Evolutionary conservation across 2,329 filamentous ascomycete species (phyloP).

Genomic region (Phoma sp.): DNA sequence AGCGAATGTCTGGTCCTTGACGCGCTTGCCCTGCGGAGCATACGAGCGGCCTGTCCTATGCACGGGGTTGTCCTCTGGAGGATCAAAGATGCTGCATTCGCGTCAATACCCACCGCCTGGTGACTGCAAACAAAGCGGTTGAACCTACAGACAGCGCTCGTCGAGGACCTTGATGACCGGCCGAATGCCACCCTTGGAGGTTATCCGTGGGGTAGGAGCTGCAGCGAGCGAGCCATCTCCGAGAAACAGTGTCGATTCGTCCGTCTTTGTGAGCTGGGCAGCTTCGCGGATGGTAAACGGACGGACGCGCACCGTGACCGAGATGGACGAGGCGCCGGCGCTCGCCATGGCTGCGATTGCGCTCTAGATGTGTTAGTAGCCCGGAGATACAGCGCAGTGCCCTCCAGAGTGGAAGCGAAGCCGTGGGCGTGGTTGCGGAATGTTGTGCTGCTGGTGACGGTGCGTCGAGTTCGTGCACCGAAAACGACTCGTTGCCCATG

Average conservation of each 20-base stretch:
- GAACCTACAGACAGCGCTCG: conserved; percentile 85
- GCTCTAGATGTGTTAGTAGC: conserved; percentile 19
- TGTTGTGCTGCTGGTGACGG: conserved; percentile 28
- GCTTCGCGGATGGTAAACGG: conserved; percentile 87
- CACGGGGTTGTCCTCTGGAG: conserved; percentile 91
- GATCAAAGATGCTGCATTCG: conserved; percentile 82
- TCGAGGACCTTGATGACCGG: conserved; percentile 96
- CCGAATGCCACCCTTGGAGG: conserved; percentile 78
- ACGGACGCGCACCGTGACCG: conserved; percentile 64
- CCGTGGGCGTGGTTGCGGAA: conserved; percentile 32
- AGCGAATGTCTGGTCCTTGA: conserved; percentile 96
- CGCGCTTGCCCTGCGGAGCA: conserved; percentile 75
- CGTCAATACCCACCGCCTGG: conserved; percentile 24
- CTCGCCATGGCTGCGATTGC: conserved; percentile 41
- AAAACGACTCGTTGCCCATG: conserved; percentile 11
- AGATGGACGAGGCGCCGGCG: conserved; percentile 58
- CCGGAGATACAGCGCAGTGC: conserved; percentile 23
- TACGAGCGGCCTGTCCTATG: conserved; percentile 85
- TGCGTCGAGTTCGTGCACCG: conserved; percentile 7
- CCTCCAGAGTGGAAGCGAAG: conserved; percentile 11
- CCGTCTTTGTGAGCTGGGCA: conserved; percentile 79
- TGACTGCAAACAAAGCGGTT: not conserved
- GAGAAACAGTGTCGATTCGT: conserved; percentile 91
- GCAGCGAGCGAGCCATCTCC: conserved; percentile 95
- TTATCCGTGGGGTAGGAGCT: conserved; percentile 80